Percentiles rank a stretch among this genome's conserved stretches.
These are phyloP conservation scores for Gracilaria gracilis DNA, from an alignment of 23 red algal species.

Conservation along the genomic window DNA sequence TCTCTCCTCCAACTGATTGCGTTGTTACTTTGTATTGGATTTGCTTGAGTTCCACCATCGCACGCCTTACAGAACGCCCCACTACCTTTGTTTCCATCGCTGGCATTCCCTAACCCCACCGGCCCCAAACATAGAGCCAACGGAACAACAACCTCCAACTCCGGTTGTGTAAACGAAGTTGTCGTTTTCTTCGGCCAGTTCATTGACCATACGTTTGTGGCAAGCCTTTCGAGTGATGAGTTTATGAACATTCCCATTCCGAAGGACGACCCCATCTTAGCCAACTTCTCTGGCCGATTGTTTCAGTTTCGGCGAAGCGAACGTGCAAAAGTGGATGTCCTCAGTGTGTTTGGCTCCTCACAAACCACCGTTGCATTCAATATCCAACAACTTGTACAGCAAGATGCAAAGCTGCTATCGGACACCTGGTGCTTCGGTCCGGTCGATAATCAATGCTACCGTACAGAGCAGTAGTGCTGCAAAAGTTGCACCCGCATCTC, in stretches of 20 bases:
- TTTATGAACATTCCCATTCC: conserved; percentile 56
- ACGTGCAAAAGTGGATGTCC: conserved; percentile 18
- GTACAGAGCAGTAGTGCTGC: not conserved
- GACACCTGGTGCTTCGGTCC: not conserved
- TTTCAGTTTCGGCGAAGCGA: conserved; percentile 33
- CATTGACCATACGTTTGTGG: conserved; percentile 64
- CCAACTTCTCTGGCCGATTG: conserved; percentile 38
- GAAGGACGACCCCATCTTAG: conserved; percentile 63
- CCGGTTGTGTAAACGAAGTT: too few species aligned
- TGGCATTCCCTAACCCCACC: too few species aligned
- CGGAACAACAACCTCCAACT: too few species aligned
- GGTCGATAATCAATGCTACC: not conserved
- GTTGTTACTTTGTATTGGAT: too few species aligned
- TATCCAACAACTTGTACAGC: not conserved
- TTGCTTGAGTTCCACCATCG: too few species aligned
- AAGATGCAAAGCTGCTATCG: not conserved
- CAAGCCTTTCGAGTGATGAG: conserved; percentile 8
- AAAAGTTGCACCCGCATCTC: not conserved
- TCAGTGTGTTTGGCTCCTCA: conserved; percentile 17
- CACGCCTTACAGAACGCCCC: too few species aligned
- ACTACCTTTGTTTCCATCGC: too few species aligned
- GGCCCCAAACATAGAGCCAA: too few species aligned
- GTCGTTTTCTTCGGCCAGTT: conserved; percentile 68
- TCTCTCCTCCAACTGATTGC: too few species aligned
- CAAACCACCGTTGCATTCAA: not conserved